A percentile compares a stretch with the other conserved stretches of the same genome.
phyloP scores from a whole-genome alignment of 306 rosid genomes.

The Cicer yamashitae region DNA sequence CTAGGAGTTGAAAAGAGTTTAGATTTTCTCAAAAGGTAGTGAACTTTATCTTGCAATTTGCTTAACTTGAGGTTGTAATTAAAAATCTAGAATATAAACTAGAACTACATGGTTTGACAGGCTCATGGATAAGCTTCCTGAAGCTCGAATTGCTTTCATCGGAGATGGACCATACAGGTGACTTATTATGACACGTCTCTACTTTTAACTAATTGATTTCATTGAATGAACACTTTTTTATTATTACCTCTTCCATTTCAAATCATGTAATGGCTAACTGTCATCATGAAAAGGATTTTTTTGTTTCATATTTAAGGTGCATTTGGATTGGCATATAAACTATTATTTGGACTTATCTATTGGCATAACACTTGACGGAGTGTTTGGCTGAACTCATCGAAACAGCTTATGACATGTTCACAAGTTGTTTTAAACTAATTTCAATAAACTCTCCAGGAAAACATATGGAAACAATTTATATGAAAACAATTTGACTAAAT shows the following conservation, averaged over 20 bases:
- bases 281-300: neutral
- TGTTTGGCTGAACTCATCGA: neutral
- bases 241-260: neutral
- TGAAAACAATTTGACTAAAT: neutral
- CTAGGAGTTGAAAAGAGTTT: conserved; percentile 97
- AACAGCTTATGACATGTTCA: neutral
- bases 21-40: conserved; percentile 86
- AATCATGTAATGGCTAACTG: conserved; percentile 13
- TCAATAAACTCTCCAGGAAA: neutral
- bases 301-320: neutral
- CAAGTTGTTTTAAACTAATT: neutral
- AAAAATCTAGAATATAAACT: conserved; percentile 18
- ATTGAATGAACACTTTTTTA: neutral
- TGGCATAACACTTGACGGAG: neutral
- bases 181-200: conserved; percentile 23
- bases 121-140: conserved; percentile 90
- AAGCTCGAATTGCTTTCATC: conserved; percentile 82
- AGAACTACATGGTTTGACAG: conserved; percentile 55
- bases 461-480: neutral
- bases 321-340: neutral
- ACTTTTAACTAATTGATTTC: neutral
- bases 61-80: conserved; percentile 1
- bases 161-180: conserved; percentile 99
- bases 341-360: neutral
- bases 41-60: conserved; percentile 34